Conservation (phyloP, 2,329 filamentous ascomycete genomes). For the Neodidymelliopsis sp. region DNA sequence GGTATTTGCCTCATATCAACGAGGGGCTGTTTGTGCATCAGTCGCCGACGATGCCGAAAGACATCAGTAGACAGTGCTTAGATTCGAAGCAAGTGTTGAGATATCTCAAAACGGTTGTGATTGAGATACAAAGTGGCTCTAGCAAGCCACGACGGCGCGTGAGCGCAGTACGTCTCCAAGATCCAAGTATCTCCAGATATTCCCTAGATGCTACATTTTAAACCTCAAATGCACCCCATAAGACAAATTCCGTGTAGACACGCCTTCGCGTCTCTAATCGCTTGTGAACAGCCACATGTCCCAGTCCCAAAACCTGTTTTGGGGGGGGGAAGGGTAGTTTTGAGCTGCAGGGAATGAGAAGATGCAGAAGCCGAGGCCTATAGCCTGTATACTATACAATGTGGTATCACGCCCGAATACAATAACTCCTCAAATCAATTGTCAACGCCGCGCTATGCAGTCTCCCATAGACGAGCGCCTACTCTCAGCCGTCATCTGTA, state of each 20-base stretch:
- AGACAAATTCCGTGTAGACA: background rate
- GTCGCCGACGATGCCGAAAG: too few species aligned
- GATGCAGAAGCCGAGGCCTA: conserved; percentile 27
- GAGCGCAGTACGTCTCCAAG: conserved; percentile 16
- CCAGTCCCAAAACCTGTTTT: conserved; percentile 5
- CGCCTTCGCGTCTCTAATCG: background rate
- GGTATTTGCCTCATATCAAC: conserved; percentile 1
- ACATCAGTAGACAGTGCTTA: too few species aligned
- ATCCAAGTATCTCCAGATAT: background rate
- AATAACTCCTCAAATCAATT: conserved; percentile 19
- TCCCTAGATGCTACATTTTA: conserved; percentile 7
- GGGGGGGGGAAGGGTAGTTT: too few species aligned
- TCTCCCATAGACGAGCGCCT: conserved; percentile 19
- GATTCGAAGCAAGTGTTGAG: background rate
- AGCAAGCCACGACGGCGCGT: conserved; percentile 4
- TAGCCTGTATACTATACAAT: conserved; percentile 35
- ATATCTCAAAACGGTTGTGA: conserved; percentile 6
- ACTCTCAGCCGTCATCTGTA: conserved; percentile 2
- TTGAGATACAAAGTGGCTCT: conserved; percentile 7
- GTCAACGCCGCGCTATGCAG: conserved; percentile 39
- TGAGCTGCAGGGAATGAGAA: conserved; percentile 23
- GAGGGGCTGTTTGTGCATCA: too few species aligned
- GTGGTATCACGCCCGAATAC: conserved; percentile 35
- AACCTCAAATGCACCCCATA: conserved; percentile 1
- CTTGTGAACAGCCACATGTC: conserved; percentile 7